Evolutionary conservation across 2,329 filamentous ascomycete genomes (phyloP).

Genomic region (Elsinoe arachidis): DNA sequence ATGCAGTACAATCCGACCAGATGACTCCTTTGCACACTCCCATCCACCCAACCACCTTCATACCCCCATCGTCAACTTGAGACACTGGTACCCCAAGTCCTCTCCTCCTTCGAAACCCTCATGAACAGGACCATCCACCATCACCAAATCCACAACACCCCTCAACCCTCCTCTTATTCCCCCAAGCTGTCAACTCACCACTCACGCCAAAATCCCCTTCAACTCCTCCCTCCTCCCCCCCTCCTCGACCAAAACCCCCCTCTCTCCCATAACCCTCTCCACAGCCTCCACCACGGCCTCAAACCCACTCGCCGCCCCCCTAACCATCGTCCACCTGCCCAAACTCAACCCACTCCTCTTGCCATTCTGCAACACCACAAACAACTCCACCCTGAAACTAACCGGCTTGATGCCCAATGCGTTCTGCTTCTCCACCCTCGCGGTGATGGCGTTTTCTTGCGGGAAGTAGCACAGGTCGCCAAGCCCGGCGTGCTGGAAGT

Average conservation of each 20-base stretch:
- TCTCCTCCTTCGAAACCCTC: too few relatives aligned
- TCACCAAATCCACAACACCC: not conserved
- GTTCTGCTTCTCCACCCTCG: slow-evolving; percentile 65
- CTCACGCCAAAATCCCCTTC: slow-evolving; percentile 30
- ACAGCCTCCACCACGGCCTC: slow-evolving; percentile 72
- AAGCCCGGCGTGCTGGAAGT: slow-evolving; percentile 72
- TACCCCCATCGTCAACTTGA: too few relatives aligned
- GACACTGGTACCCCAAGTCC: too few relatives aligned
- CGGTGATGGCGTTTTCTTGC: slow-evolving; percentile 69
- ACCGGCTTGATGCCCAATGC: slow-evolving; percentile 78
- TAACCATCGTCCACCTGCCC: slow-evolving; percentile 78
- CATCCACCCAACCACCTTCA: too few relatives aligned
- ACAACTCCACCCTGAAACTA: slow-evolving; percentile 78
- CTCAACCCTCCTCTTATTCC: not conserved
- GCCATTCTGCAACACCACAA: slow-evolving; percentile 80
- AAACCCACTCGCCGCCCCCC: slow-evolving; percentile 86
- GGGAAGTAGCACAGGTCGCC: slow-evolving; percentile 71
- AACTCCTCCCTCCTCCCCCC: slow-evolving; percentile 36
- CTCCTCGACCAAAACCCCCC: slow-evolving; percentile 58
- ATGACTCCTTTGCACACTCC: not conserved
- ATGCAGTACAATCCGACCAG: not conserved
- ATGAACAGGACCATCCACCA: not conserved
- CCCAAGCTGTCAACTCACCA: not conserved
- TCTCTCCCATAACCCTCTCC: slow-evolving; percentile 56
- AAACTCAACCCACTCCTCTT: slow-evolving; percentile 68